phyloP scores from a whole-genome alignment of 495 filamentous ascomycete genomes.

The Podospora pseudocomata region DNA sequence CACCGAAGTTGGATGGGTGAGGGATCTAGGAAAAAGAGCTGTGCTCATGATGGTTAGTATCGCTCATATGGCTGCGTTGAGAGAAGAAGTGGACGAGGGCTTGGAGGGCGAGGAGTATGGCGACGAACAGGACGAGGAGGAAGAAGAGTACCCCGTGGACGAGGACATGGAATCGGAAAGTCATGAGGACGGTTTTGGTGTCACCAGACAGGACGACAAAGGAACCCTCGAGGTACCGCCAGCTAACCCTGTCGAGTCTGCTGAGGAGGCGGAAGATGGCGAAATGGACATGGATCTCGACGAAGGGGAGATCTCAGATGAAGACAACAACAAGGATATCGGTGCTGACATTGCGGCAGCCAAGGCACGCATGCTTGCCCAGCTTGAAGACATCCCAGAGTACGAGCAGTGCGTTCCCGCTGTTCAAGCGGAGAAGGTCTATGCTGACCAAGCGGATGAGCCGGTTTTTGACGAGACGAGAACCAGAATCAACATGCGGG shows the following conservation, averaged over 20 bases:
- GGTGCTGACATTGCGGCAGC: constrained; percentile 53
- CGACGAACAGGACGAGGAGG: constrained; percentile 33
- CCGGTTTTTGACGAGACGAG: constrained; percentile 28
- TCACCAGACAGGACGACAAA: neutral
- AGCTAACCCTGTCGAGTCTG: constrained; percentile 10
- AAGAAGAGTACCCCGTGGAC: constrained; percentile 22
- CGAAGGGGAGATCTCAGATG: constrained; percentile 45
- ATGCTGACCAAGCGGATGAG: neutral
- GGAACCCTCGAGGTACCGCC: neutral
- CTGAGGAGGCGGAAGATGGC: constrained; percentile 27
- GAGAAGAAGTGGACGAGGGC: constrained; percentile 34
- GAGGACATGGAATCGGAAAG: constrained; percentile 22
- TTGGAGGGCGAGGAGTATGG: constrained; percentile 23
- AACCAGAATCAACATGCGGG: constrained; percentile 44
- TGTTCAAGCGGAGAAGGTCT: neutral
- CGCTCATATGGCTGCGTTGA: constrained; percentile 43
- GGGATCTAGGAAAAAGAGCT: constrained; percentile 59
- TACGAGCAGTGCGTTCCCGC: constrained; percentile 3
- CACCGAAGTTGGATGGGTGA: constrained; percentile 53
- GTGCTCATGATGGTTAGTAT: constrained; percentile 52
- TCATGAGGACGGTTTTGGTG: constrained; percentile 21
- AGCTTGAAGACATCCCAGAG: constrained; percentile 25
- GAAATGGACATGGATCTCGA: constrained; percentile 47
- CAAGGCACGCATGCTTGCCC: constrained; percentile 55
- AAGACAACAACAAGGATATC: constrained; percentile 25